These are phyloP conservation scores for Pontederia paniculata DNA, from an alignment of 176 grass and related monocot species.

Conservation along the genomic window DNA sequence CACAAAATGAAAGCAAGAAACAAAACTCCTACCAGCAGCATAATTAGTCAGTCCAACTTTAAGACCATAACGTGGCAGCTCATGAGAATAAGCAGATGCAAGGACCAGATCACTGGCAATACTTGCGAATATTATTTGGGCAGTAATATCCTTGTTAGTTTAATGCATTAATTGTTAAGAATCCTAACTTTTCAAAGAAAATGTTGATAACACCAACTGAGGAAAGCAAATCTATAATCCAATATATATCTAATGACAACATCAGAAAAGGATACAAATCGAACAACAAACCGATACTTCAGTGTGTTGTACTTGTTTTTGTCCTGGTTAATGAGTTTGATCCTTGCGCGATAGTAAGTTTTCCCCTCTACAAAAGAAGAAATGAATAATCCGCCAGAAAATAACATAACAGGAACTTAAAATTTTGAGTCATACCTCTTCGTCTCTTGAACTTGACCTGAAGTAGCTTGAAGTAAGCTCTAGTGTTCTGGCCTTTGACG, in stretches of 20 bases:
- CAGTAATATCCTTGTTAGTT: slow-evolving; percentile 53
- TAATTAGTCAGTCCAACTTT: slow-evolving; percentile 65
- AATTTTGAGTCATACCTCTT: slow-evolving; percentile 21
- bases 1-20: not conserved
- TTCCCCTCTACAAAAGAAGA: slow-evolving; percentile 38
- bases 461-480: slow-evolving; percentile 54
- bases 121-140: slow-evolving; percentile 42
- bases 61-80: slow-evolving; percentile 51
- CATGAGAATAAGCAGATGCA: slow-evolving; percentile 50
- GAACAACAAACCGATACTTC: slow-evolving; percentile 51
- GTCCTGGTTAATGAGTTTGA: slow-evolving; percentile 56
- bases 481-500: slow-evolving; percentile 40
- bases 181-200: too few relatives aligned
- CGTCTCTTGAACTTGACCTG: slow-evolving; percentile 75
- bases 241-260: not conserved
- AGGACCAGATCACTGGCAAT: slow-evolving; percentile 45
- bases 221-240: not conserved
- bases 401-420: too few relatives aligned
- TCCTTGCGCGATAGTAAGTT: slow-evolving; percentile 59
- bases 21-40: slow-evolving; percentile 28
- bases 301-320: slow-evolving; percentile 72
- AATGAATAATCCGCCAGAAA: not conserved
- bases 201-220: too few relatives aligned
- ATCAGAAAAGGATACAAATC: slow-evolving; percentile 36
- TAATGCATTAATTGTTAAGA: slow-evolving; percentile 2